A percentile compares a stretch with the other conserved stretches of the same genome.
These are phyloP conservation scores for Astragalus glycyphyllos DNA, from an alignment of 306 rosid genomes.

Conservation along the genomic window DNA sequence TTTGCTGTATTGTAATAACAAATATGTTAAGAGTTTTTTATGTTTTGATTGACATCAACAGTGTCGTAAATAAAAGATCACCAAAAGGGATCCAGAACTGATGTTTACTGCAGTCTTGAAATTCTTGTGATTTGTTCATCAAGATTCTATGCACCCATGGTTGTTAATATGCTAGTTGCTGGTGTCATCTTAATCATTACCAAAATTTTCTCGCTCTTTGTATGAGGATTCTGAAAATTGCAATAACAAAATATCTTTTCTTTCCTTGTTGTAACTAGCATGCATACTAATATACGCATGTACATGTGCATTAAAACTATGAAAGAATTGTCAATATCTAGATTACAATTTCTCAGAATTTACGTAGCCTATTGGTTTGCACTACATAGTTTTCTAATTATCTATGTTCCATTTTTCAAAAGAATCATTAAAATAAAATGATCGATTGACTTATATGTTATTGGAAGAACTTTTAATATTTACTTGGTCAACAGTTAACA, in stretches of 20 bases:
- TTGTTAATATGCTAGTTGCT: conserved; percentile 24
- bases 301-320: neutral
- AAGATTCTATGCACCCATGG: conserved; percentile 2
- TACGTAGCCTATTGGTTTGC: conserved; percentile 17
- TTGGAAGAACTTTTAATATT: conserved; percentile 27
- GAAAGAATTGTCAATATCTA: conserved; percentile 24
- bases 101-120: conserved; percentile 15
- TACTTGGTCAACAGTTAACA: conserved; percentile 68
- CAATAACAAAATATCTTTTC: neutral
- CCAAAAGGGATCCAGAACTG: neutral
- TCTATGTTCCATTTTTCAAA: conserved; percentile 1
- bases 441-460: conserved; percentile 32
- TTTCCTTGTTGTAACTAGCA: conserved; percentile 3
- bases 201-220: neutral
- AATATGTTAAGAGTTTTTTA: neutral
- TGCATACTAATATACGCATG: neutral
- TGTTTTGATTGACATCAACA: conserved; percentile 9
- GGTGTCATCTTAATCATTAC: conserved; percentile 12
- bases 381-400: neutral
- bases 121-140: conserved; percentile 21
- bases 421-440: conserved; percentile 30
- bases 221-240: conserved; percentile 1
- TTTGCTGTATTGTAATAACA: neutral
- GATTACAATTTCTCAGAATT: neutral
- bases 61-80: conserved; percentile 22